Evolutionary conservation across 1,284 basidiomycete genomes (phyloP), one percentile per base, ranked within the genome.

Genomic region (Boletus albobrunnescens): DNA sequence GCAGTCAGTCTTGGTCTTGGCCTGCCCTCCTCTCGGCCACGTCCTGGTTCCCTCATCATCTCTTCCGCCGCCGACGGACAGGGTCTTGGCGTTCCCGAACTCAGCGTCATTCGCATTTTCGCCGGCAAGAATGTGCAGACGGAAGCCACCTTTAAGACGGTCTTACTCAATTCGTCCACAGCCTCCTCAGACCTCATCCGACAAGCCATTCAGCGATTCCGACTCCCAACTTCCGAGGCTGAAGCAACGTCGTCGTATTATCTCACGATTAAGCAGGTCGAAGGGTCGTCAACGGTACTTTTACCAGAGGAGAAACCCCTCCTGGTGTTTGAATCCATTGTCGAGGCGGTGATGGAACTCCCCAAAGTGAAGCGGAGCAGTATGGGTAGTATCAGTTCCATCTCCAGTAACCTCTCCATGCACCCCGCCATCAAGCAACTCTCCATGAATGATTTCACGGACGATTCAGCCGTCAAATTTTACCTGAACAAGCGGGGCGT

Each of bases 71-170:
- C 77, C 49, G 82, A 84, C 48, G 80, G 78, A 11, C 75, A 79
- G 47, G 77, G 75, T 9, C 73, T 81, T 2, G 78, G 77, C 14
- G 83, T 90, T 7, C 91, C 91, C 0, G 86, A 94, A 55, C 78
- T 98, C 49, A 96, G 88, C 58, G 94, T 99, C 50, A 83, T 98
- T 44, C 87, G 94, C 16, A 83, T 99, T 36, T 98, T 99, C 64
- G 94, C 94, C 0, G 95, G 94, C 9, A 83, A 88, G 52, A 76
- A 86, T 53, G 63, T 93, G 46, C 84, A 94, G 61, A 91, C 91
- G 1, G 94, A 97, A 56, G 91, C 93, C 3, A 96, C 94, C 1
- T 99, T 98, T 78, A 98, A 98, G 74, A 98, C 95, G 1, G 95
- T 96, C 1, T 70, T 98, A 17, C 79, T 98, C 52, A 97, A 94